Evolutionary conservation across 805 yeast species (phyloP).

Genomic region (Yarrowia sp.): DNA sequence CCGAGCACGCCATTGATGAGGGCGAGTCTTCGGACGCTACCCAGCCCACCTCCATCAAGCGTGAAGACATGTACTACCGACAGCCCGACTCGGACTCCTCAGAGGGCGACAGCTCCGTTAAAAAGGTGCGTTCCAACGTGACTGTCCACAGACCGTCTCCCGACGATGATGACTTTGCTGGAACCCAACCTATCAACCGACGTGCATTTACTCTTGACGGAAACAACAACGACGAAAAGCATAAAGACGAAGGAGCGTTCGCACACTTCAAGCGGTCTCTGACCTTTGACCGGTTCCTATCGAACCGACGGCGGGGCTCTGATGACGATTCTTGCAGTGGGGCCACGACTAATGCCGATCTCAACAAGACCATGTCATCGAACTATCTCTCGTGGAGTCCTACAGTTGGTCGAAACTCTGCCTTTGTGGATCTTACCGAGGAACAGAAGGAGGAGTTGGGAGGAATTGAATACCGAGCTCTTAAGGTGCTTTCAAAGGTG

Average conservation of each 20-base stretch:
- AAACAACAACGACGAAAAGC: not conserved
- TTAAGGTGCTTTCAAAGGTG: slow-evolving; percentile 67
- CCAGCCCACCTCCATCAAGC: not conserved
- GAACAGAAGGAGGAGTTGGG: slow-evolving; percentile 92
- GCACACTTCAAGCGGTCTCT: not conserved
- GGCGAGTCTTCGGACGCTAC: slow-evolving; percentile 13
- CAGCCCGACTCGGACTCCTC: slow-evolving; percentile 7
- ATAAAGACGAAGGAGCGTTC: not conserved
- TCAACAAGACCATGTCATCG: slow-evolving; percentile 35
- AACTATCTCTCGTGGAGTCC: slow-evolving; percentile 84
- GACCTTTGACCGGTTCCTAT: slow-evolving; percentile 9
- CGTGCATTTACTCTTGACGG: slow-evolving; percentile 3
- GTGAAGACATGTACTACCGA: slow-evolving; percentile 5
- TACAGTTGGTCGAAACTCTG: slow-evolving; percentile 87
- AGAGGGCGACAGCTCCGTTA: not conserved
- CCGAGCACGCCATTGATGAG: not conserved
- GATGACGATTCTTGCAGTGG: not conserved
- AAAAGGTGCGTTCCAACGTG: slow-evolving; percentile 15
- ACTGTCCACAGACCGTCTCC: not conserved
- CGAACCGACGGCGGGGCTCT: not conserved
- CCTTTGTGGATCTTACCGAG: slow-evolving; percentile 75
- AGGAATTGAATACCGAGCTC: slow-evolving; percentile 93
- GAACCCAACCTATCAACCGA: not conserved
- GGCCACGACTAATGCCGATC: not conserved
- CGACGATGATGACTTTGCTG: not conserved